Evolutionary conservation across 2,329 filamentous ascomycete genomes (phyloP), one percentile per base, ranked within the genome.

Genomic region (Cordyceps pruinosa): DNA sequence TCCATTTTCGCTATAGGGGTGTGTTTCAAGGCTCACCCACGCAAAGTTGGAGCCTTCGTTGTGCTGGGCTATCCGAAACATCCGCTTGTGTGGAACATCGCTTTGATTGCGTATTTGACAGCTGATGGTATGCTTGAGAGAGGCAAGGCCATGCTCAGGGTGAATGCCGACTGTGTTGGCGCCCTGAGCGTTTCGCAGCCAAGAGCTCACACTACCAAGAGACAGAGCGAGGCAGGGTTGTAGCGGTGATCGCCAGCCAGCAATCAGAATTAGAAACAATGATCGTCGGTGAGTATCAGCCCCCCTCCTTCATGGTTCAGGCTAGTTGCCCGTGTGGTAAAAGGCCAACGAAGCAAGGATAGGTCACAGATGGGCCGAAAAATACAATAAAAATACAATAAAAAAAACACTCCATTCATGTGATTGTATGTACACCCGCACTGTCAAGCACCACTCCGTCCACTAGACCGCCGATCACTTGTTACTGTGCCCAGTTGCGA

Each of bases 231-330:
- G 21, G 13, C 35, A 52, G 28, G 41, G 26, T 45, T 45, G 15
- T 21, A 6, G 50, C 28, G 17, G 28, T 45, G 39, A 54, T 54
- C 39, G 50, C 37, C 21, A 28, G 50, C 50, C 41, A 52, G 21
- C 28, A 45, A 54, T 54, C 50, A 54, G 28, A 54, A 54, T 45
- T 54, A 45, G 50, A 54, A 44, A 45, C 50, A 54, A 25, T 25
- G 50, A 54, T 54, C 50, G 39, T 28, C 50, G 35, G 49, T 32
- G 37, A 32, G 26, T 25, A 50, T 30, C 49, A 26, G n/a, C 10
- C 15, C 17, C n/a, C 26, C 19, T 21, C 21, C 25, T n/a, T 17
- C 17, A 15, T n/a, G 19, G 15, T 48, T 48, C n/a, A n/a, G n/a
- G n/a, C n/a, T n/a, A n/a, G n/a, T n/a, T n/a, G n/a, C n/a, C n/a